These are phyloP conservation scores for Leptodermis oblonga DNA, from an alignment of 257 asterid genomes.

Conservation along the genomic window DNA sequence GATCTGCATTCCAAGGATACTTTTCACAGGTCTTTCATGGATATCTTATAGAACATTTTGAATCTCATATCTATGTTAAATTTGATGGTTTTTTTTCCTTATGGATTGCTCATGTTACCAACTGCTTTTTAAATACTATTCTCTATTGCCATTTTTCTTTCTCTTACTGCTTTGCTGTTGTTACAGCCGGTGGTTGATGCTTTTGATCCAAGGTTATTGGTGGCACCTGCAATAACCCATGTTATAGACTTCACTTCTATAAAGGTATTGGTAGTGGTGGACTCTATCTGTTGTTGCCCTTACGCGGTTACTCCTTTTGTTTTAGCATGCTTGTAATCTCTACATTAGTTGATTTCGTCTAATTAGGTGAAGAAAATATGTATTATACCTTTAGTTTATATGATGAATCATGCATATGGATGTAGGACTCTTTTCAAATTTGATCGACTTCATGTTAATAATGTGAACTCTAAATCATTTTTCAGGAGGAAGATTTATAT, in stretches of 20 bases:
- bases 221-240: slow-evolving; percentile 92
- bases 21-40: slow-evolving; percentile 76
- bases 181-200: slow-evolving; percentile 71
- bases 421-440: not conserved
- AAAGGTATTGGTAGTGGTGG: slow-evolving; percentile 25
- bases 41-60: not conserved
- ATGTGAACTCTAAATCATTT: not conserved
- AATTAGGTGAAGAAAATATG: not conserved
- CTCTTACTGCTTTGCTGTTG: slow-evolving; percentile 13
- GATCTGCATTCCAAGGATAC: slow-evolving; percentile 95
- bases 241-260: slow-evolving; percentile 45
- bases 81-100: not conserved
- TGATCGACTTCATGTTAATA: not conserved
- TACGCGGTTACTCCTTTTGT: not conserved
- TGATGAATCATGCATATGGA: not conserved
- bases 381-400: not conserved
- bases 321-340: not conserved
- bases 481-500: slow-evolving; percentile 91
- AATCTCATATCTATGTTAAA: not conserved
- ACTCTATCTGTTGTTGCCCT: not conserved
- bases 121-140: not conserved
- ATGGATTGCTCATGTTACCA: not conserved
- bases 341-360: too few relatives aligned
- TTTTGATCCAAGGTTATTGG: slow-evolving; percentile 93
- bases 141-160: not conserved